Evolutionary conservation across 345 rosid species (phyloP), one percentile per base, ranked within the genome.

Genomic region (Pugionium dolabratum): DNA sequence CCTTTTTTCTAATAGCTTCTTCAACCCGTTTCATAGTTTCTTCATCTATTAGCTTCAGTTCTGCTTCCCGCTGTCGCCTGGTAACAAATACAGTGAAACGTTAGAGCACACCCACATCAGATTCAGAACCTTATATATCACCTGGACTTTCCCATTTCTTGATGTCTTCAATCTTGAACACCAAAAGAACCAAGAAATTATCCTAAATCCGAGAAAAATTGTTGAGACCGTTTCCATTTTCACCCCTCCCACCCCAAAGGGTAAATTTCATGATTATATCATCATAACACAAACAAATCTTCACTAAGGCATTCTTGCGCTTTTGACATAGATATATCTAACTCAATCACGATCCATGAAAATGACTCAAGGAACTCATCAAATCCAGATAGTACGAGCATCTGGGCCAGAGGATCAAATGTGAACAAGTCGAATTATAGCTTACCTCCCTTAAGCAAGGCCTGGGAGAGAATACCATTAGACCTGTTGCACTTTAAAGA

Each of bases 1-100:
- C 97, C 60, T 75, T 83, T 78, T 76, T 84, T 79, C 46, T 67
- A 54, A 94, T 84, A 63, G 86, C 89, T 76, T 84, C 91, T 77
- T 86, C 97, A 61, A 90, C 85, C 65, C 97, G 82, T 70, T 80
- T 94, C 34, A 80, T 74, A 59, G 97, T 94, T 78, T 94, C 99
- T 78, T 94, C 99, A 81, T 88, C 93, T 45, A 94, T 80, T 35
- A 94, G 81, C 73, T 88, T 90, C 59, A 85, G 44, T 74, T 94
- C 99, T 5, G 95, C 97, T 78, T 94, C 96, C 63, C 57, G 64
- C 59, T 94, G 99, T 58, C 89, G 89, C 97, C 99, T 94, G 88
- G 35, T 64, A 79, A 55, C 11, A 54, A 31, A 82, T 74, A 77
- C 9, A 78, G 79, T 69, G 76, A 71, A 66, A 66, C 42, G 62